Evolutionary conservation across 257 asterid species (phyloP).

Genomic region (Echites panduratus): DNA sequence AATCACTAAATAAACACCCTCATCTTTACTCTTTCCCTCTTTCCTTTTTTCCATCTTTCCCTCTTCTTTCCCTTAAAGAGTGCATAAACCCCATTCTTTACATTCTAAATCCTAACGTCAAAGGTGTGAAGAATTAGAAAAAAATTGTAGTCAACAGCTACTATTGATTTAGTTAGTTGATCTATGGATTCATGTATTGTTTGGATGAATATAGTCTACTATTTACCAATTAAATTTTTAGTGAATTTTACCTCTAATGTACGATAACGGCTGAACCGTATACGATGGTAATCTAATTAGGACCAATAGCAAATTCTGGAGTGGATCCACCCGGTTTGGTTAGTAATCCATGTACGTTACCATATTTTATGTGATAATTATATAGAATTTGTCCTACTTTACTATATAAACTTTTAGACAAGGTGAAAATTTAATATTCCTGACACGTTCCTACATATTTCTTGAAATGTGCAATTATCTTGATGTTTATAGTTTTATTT

Average conservation of each 20-base stretch:
- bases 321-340: background rate
- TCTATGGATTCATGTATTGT: background rate
- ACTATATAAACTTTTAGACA: no score
- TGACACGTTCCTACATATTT: background rate
- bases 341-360: background rate
- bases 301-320: background rate
- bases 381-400: no score
- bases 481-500: background rate
- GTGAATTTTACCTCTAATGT: background rate
- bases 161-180: background rate
- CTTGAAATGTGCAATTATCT: background rate
- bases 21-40: no score
- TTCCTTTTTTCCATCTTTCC: no score
- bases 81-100: no score
- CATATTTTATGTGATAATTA: background rate
- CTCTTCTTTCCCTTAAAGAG: no score
- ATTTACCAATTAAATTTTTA: background rate
- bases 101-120: background rate
- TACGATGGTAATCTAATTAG: background rate
- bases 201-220: background rate
- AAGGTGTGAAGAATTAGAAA: background rate
- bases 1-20: no score
- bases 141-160: background rate
- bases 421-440: no score
- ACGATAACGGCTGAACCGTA: background rate